phyloP scores from a whole-genome alignment of 257 asterid genomes.

The Solanum lignicaule region DNA sequence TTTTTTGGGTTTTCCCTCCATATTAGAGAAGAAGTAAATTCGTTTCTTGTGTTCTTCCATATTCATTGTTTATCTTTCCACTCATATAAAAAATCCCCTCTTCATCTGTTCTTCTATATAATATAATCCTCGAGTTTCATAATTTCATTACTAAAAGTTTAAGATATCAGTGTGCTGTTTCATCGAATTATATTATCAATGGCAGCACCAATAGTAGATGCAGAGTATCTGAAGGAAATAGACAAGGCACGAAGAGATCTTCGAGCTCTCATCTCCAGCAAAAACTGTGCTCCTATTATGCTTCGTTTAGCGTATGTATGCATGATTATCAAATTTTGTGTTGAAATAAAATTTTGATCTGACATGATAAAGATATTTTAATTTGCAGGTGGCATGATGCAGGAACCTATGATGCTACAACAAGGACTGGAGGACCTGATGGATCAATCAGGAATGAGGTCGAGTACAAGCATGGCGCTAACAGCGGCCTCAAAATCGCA shows the following conservation, averaged over 20 bases:
- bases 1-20: conserved; percentile 10
- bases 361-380: background rate
- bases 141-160: background rate
- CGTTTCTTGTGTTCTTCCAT: conserved; percentile 1
- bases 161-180: background rate
- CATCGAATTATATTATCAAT: background rate
- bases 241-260: conserved; percentile 54
- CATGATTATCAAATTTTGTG: background rate
- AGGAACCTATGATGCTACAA: conserved; percentile 74
- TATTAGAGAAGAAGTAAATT: background rate
- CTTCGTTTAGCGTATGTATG: conserved; percentile 68
- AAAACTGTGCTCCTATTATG: conserved; percentile 74
- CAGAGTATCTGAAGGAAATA: conserved; percentile 49
- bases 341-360: background rate
- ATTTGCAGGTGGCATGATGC: conserved; percentile 90
- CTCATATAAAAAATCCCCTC: background rate
- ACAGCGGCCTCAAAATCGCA: conserved; percentile 59
- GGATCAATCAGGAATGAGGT: conserved; percentile 67
- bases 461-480: conserved; percentile 53
- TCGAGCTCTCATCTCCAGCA: conserved; percentile 53
- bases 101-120: background rate
- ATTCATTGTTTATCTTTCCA: conserved; percentile 12
- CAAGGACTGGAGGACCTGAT: conserved; percentile 83
- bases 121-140: background rate
- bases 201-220: conserved; percentile 22